A percentile compares a stretch with the other conserved stretches of the same genome.
These are phyloP conservation scores for Monosporascus sp. DNA, from an alignment of 2,329 filamentous ascomycete genomes.

Conservation along the genomic window DNA sequence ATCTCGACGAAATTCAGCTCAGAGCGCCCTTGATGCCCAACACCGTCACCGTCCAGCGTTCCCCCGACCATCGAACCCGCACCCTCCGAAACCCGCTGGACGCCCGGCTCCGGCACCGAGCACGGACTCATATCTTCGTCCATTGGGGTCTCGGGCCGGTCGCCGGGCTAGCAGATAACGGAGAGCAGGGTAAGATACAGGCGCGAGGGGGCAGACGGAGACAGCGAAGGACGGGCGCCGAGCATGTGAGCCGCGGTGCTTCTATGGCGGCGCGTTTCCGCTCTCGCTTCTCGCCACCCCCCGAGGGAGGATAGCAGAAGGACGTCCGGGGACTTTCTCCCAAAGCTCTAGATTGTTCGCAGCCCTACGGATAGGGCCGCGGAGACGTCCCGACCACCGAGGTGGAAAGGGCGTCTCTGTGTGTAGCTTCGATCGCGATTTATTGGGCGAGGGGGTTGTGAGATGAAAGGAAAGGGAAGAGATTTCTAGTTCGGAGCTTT, in stretches of 20 bases:
- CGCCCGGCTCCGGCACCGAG: constrained; percentile 26
- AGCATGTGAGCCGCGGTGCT: constrained; percentile 85
- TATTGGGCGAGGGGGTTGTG: constrained; percentile 88
- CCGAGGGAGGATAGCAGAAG: constrained; percentile 20
- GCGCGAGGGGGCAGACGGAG: constrained; percentile 32
- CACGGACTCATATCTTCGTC: constrained; percentile 91
- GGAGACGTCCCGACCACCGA: constrained; percentile 31
- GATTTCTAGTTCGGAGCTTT: constrained; percentile 12
- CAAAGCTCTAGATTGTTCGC: constrained; percentile 61
- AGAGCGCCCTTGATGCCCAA: too few species aligned
- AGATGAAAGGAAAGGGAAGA: constrained; percentile 31
- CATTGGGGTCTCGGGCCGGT: constrained; percentile 45
- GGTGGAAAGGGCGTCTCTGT: constrained; percentile 61
- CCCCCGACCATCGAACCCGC: constrained; percentile 21
- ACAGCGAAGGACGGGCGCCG: constrained; percentile 45
- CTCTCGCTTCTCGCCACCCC: constrained; percentile 44
- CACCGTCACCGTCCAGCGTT: constrained; percentile 9
- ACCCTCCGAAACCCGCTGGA: constrained; percentile 12
- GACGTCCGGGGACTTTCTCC: constrained; percentile 99
- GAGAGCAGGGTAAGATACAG: constrained; percentile 22
- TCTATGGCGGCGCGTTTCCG: constrained; percentile 99
- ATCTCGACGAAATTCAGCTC: constrained; percentile 73
- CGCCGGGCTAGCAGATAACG: constrained; percentile 9
- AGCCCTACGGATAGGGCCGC: constrained; percentile 13
- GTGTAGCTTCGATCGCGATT: constrained; percentile 99